phyloP scores from a whole-genome alignment of 345 rosid species.

The Hibiscus mutabilis region DNA sequence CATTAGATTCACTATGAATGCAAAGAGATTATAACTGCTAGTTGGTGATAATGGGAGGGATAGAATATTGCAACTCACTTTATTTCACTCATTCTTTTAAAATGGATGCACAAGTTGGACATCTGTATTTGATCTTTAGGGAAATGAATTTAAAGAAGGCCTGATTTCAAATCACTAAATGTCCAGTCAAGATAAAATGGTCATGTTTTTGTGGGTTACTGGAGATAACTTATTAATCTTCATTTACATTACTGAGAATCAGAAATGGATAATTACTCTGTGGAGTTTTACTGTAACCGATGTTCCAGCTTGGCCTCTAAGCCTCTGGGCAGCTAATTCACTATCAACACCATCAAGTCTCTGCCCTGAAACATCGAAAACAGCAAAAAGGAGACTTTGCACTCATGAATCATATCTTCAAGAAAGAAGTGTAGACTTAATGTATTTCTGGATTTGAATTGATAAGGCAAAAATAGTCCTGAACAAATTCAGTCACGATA shows the following conservation, averaged over 20 bases:
- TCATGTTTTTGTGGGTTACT: background rate
- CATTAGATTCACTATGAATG: background rate
- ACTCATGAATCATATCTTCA: background rate
- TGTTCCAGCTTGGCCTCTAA: slow-evolving; percentile 83
- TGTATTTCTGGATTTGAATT: background rate
- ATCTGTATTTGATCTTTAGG: background rate
- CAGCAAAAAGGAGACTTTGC: background rate
- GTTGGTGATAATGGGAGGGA: background rate
- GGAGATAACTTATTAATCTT: background rate
- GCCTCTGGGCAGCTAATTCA: slow-evolving; percentile 81
- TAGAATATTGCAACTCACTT: background rate
- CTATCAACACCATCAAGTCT: slow-evolving; percentile 57
- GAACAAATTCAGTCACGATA: background rate
- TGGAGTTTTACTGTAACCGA: slow-evolving; percentile 65
- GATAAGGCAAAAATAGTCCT: background rate
- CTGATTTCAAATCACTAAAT: background rate
- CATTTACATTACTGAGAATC: background rate
- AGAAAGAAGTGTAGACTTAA: background rate
- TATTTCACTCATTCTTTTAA: background rate
- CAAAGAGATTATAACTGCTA: background rate
- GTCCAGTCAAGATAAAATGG: background rate
- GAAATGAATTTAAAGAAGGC: background rate
- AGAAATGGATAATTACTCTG: slow-evolving; percentile 32
- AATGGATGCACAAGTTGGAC: background rate
- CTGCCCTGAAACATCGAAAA: slow-evolving; percentile 46